Conservation (phyloP, 208 protist species). For the Phytomonas sp. region DNA sequence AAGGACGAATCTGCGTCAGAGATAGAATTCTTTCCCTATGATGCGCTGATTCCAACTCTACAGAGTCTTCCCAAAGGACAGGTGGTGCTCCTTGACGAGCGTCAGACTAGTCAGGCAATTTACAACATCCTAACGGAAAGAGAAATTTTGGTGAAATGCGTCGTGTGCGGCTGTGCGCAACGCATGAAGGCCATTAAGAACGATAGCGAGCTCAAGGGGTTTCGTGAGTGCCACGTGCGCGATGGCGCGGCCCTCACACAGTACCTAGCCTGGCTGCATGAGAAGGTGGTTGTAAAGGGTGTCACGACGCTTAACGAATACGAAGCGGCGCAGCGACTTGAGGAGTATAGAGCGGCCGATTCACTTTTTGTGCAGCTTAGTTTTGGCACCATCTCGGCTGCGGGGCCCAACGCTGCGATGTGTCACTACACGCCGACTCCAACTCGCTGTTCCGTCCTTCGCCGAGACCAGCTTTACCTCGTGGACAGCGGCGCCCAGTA, state of each 20-base stretch:
- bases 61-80: constrained; percentile 16
- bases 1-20: constrained; percentile 12
- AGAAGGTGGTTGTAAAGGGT: constrained; percentile 43
- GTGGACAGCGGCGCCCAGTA: constrained; percentile 95
- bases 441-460: constrained; percentile 53
- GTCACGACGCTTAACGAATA: constrained; percentile 80
- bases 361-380: constrained; percentile 84
- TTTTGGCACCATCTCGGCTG: constrained; percentile 90
- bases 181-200: constrained; percentile 91
- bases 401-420: constrained; percentile 90
- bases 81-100: constrained; percentile 61
- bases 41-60: constrained; percentile 43
- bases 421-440: constrained; percentile 90
- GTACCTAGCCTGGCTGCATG: constrained; percentile 89
- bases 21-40: constrained; percentile 67
- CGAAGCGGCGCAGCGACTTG: constrained; percentile 66
- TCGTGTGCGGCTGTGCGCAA: constrained; percentile 61
- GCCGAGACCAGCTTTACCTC: constrained; percentile 82
- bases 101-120: constrained; percentile 66
- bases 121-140: constrained; percentile 27
- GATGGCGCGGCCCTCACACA: constrained; percentile 90
- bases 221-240: constrained; percentile 88
- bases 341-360: constrained; percentile 61
- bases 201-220: constrained; percentile 82
- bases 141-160: constrained; percentile 9